Evolutionary conservation across 306 rosid species (phyloP).

Genomic region (Oxytropis ochrocephala): DNA sequence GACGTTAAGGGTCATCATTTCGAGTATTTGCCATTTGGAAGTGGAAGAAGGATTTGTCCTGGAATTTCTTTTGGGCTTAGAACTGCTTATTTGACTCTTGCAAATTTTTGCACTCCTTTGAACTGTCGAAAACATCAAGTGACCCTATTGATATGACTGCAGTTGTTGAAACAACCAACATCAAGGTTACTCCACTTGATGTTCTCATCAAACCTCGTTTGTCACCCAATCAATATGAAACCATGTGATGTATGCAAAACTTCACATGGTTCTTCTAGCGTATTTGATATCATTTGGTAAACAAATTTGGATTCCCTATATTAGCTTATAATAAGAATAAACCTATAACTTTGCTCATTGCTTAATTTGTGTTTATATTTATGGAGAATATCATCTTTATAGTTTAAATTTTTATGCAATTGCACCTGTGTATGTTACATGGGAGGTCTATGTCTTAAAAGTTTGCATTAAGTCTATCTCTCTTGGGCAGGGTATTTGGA

Average conservation of each 20-base stretch:
- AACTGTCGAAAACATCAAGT: not conserved
- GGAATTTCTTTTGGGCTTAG: not conserved
- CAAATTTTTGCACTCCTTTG: constrained; percentile 5
- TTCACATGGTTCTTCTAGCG: no score
- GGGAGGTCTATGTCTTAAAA: no score
- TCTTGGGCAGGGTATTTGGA: no score
- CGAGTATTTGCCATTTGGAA: constrained; percentile 8
- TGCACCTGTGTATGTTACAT: no score
- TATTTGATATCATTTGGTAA: no score
- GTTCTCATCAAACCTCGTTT: constrained; percentile 22
- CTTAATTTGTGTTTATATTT: no score
- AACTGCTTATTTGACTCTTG: not conserved
- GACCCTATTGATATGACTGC: constrained; percentile 9
- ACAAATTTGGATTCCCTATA: no score
- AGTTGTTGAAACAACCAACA: constrained; percentile 1
- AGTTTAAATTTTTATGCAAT: no score
- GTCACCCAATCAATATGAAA: not conserved
- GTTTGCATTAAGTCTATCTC: no score
- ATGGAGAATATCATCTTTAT: no score
- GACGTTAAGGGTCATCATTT: constrained; percentile 10
- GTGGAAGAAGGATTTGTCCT: constrained; percentile 20
- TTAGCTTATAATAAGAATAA: no score
- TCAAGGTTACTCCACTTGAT: constrained; percentile 10
- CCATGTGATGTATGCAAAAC: not conserved
- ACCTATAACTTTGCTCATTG: no score